Percentiles rank a stretch among this genome's conserved stretches.
phyloP scores from a whole-genome alignment of 2,329 filamentous ascomycete species.

The Triangularia setosa region DNA sequence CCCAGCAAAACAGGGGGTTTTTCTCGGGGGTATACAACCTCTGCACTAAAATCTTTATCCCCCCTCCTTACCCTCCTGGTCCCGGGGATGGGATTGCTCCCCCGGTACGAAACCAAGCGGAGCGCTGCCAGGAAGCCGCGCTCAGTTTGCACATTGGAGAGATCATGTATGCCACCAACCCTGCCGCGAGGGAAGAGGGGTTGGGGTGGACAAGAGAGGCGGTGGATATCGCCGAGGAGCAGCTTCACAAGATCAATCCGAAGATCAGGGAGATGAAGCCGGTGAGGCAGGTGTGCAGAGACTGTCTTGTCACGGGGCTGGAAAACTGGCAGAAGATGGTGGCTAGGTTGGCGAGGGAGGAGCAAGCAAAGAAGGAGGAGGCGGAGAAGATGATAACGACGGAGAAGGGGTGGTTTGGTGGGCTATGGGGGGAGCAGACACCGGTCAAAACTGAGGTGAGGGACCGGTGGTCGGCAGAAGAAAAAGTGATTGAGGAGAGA shows the following conservation, averaged over 20 bases:
- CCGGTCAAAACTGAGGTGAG: slow-evolving; percentile 34
- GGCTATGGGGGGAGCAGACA: slow-evolving; percentile 38
- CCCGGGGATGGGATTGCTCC: slow-evolving; percentile 66
- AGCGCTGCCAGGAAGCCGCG: slow-evolving; percentile 79
- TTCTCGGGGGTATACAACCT: slow-evolving; percentile 27
- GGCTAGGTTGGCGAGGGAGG: slow-evolving; percentile 53
- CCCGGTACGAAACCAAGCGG: slow-evolving; percentile 59
- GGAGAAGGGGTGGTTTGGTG: slow-evolving; percentile 34
- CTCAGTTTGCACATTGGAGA: slow-evolving; percentile 90
- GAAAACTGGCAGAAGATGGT: slow-evolving; percentile 85
- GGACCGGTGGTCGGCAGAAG: slow-evolving; percentile 52
- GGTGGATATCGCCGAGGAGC: slow-evolving; percentile 73
- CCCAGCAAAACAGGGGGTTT: neutral
- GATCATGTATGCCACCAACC: slow-evolving; percentile 74
- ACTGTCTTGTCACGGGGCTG: slow-evolving; percentile 73
- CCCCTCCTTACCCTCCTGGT: slow-evolving; percentile 65
- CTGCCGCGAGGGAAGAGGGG: slow-evolving; percentile 58
- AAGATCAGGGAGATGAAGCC: slow-evolving; percentile 31
- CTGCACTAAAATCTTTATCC: slow-evolving; percentile 32
- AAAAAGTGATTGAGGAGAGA: slow-evolving; percentile 51
- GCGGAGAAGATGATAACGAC: neutral
- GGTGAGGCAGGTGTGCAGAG: slow-evolving; percentile 61
- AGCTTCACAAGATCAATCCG: slow-evolving; percentile 45
- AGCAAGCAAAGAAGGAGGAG: slow-evolving; percentile 36
- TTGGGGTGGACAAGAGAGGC: slow-evolving; percentile 87